Evolutionary conservation across 495 filamentous ascomycete species (phyloP).

Genomic region (Patellaria atrata): DNA sequence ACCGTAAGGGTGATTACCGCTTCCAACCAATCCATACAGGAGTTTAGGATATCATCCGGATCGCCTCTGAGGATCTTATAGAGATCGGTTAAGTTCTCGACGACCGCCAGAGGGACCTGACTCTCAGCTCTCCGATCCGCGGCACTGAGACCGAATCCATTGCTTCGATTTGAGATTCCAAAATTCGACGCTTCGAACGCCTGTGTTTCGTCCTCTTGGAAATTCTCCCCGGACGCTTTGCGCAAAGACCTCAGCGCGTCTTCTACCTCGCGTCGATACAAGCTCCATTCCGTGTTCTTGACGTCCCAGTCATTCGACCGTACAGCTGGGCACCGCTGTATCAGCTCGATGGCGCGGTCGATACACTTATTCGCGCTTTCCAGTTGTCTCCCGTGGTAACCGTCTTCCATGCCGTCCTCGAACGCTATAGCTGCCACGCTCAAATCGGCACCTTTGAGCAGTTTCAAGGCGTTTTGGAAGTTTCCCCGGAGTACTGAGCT

Average conservation of each 20-base stretch:
- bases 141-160: slow-evolving; percentile 35
- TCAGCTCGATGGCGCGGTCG: slow-evolving; percentile 44
- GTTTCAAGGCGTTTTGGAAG: slow-evolving; percentile 42
- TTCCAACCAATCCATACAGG: slow-evolving; percentile 75
- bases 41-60: slow-evolving; percentile 48
- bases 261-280: slow-evolving; percentile 44
- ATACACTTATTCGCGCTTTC: slow-evolving; percentile 56
- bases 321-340: slow-evolving; percentile 57
- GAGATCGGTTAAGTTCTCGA: slow-evolving; percentile 57
- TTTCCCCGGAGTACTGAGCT: slow-evolving; percentile 53
- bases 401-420: slow-evolving; percentile 43
- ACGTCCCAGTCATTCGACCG: slow-evolving; percentile 59
- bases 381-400: slow-evolving; percentile 57
- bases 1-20: slow-evolving; percentile 63
- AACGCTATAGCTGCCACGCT: slow-evolving; percentile 46
- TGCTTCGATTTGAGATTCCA: slow-evolving; percentile 29
- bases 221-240: slow-evolving; percentile 43
- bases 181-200: slow-evolving; percentile 39
- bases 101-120: slow-evolving; percentile 73
- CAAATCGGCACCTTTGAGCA: slow-evolving; percentile 62
- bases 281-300: slow-evolving; percentile 55
- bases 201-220: slow-evolving; percentile 19
- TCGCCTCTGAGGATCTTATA: slow-evolving; percentile 66
- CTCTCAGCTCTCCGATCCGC: slow-evolving; percentile 64
- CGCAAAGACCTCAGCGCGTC: slow-evolving; percentile 26